Percentiles rank a stretch among this genome's conserved stretches.
These are phyloP conservation scores for Penicillium antarcticum DNA, from an alignment of 495 filamentous ascomycete genomes.

Conservation along the genomic window DNA sequence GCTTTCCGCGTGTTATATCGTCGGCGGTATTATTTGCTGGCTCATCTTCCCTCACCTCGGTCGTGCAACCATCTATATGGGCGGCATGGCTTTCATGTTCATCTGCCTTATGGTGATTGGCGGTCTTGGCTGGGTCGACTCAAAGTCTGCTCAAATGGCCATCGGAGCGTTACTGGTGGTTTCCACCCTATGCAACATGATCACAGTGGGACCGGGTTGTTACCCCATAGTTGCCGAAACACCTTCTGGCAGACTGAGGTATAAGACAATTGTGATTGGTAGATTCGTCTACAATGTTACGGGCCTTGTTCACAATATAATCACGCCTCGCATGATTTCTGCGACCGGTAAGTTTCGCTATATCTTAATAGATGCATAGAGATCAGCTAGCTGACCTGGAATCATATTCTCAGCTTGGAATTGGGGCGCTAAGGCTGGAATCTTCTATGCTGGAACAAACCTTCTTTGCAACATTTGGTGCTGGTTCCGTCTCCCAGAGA, in stretches of 20 bases:
- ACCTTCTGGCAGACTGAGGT: constrained; percentile 29
- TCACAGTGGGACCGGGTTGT: constrained; percentile 42
- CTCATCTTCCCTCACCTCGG: constrained; percentile 47
- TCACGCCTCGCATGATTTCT: constrained; percentile 25
- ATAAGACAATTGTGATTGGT: constrained; percentile 32
- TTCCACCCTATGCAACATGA: constrained; percentile 26
- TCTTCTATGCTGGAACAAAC: constrained; percentile 32
- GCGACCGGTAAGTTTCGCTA: not conserved
- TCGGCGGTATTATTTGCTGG: constrained; percentile 63
- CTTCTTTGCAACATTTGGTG: constrained; percentile 29
- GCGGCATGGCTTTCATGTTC: constrained; percentile 42
- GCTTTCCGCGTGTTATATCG: constrained; percentile 57
- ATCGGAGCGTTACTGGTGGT: constrained; percentile 26
- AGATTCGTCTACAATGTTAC: constrained; percentile 29
- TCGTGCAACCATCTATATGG: constrained; percentile 49
- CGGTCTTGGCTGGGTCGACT: constrained; percentile 53
- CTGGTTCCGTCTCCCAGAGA: constrained; percentile 44
- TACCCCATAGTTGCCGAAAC: constrained; percentile 40
- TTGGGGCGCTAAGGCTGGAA: constrained; percentile 36
- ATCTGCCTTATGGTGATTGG: constrained; percentile 41
- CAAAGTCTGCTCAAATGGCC: constrained; percentile 24
- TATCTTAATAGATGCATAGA: not conserved
- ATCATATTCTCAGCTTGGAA: constrained; percentile 33
- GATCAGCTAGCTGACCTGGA: not conserved
- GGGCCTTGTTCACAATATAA: constrained; percentile 26